These are phyloP conservation scores for Ophiostoma piceae DNA, from an alignment of 2,329 filamentous ascomycete species.

Conservation along the genomic window DNA sequence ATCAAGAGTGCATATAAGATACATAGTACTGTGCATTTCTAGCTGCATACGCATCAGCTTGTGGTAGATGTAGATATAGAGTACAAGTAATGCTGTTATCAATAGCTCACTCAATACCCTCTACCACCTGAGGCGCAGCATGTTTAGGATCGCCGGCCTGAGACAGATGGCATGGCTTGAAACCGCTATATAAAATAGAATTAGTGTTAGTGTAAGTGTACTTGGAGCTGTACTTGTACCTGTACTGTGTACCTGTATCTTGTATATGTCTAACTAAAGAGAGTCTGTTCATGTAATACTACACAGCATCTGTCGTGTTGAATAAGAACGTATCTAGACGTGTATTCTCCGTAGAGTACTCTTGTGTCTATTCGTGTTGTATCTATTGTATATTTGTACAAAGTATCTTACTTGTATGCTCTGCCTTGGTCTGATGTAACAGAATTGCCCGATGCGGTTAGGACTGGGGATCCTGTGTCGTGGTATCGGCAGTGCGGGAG, in stretches of 20 bases:
- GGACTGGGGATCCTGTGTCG: background rate
- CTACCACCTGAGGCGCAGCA: slow-evolving; percentile 31
- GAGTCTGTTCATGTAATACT: no score
- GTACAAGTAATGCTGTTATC: background rate
- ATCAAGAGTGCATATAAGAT: no score
- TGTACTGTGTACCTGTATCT: no score
- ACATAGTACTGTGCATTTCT: background rate
- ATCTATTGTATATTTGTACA: background rate
- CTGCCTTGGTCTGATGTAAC: background rate
- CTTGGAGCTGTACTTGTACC: no score
- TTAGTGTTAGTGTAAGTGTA: background rate
- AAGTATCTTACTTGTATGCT: background rate
- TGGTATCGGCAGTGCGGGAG: background rate
- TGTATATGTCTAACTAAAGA: no score
- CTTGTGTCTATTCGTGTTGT: background rate
- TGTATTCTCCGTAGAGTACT: no score
- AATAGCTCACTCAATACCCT: no score
- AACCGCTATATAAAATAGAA: slow-evolving; percentile 30
- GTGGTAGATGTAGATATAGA: background rate
- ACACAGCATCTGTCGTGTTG: no score
- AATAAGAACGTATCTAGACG: no score
- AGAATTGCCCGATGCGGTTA: background rate
- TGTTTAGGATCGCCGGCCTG: slow-evolving; percentile 39
- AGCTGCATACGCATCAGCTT: background rate
- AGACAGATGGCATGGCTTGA: slow-evolving; percentile 40